Evolutionary conservation across 164 flowering plant genomes (phyloP).

Genomic region (Dillenia turbinata): DNA sequence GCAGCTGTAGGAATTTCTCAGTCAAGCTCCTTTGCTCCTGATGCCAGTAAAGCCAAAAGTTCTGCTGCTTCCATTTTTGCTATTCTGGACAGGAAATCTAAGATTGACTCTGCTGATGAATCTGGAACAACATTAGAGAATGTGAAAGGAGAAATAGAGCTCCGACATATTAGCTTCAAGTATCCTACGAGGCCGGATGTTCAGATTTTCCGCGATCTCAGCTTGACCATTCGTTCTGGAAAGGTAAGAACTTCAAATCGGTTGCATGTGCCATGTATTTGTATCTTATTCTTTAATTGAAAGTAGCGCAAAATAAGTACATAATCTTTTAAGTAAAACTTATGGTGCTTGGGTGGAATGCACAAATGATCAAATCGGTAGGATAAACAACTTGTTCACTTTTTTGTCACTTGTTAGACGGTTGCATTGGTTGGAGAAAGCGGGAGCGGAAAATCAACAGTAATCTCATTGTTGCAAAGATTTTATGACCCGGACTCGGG

Average conservation of each 20-base stretch:
- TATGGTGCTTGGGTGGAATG: no score
- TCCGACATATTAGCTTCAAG: slow-evolving; percentile 43
- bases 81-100: slow-evolving; percentile 40
- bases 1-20: slow-evolving; percentile 38
- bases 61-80: slow-evolving; percentile 43
- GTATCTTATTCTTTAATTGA: not conserved
- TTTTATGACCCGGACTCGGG: slow-evolving; percentile 53
- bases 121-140: slow-evolving; percentile 27
- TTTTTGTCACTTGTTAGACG: slow-evolving; percentile 24
- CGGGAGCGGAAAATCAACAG: slow-evolving; percentile 59
- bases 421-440: slow-evolving; percentile 61
- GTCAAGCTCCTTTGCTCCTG: slow-evolving; percentile 38
- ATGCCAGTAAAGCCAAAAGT: slow-evolving; percentile 37
- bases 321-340: not conserved
- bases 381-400: no score
- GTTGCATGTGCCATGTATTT: not conserved
- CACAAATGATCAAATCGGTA: no score
- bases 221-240: slow-evolving; percentile 36
- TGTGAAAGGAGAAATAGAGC: slow-evolving; percentile 46
- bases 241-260: slow-evolving; percentile 22
- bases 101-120: slow-evolving; percentile 41
- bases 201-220: slow-evolving; percentile 41
- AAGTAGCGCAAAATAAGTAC: not conserved
- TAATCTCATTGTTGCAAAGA: slow-evolving; percentile 54
- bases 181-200: slow-evolving; percentile 49